Evolutionary conservation across 208 protist genomes (phyloP).

Genomic region (Trypanosomatidae sp.): DNA sequence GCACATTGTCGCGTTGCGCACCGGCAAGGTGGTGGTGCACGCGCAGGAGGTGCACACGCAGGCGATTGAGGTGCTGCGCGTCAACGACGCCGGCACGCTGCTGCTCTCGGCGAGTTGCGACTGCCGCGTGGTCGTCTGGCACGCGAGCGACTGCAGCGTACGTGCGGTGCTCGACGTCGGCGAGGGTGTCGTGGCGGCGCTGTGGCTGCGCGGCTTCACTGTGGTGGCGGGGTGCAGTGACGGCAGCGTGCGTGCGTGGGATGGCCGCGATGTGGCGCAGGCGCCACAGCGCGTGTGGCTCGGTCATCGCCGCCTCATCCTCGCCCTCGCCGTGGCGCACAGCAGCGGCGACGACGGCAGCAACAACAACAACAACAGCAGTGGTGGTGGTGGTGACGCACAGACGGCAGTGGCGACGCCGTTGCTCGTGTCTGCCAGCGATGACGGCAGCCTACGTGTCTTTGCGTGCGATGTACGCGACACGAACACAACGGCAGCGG

Average conservation of each 20-base stretch:
- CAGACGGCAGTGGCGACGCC: too few relatives aligned
- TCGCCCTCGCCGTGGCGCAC: constrained; percentile 19
- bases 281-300: constrained; percentile 28
- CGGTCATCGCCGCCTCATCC: constrained; percentile 76
- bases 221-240: constrained; percentile 72
- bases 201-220: constrained; percentile 33
- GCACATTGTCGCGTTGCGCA: constrained; percentile 56
- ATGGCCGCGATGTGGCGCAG: constrained; percentile 43
- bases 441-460: constrained; percentile 50
- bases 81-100: constrained; percentile 24
- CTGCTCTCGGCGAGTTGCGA: constrained; percentile 71
- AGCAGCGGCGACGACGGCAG: too few relatives aligned
- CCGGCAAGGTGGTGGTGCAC: constrained; percentile 40
- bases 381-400: too few relatives aligned
- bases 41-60: constrained; percentile 64
- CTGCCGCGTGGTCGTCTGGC: constrained; percentile 72
- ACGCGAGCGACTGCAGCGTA: constrained; percentile 33
- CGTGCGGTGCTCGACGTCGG: constrained; percentile 40
- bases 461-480: too few relatives aligned
- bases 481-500: too few relatives aligned
- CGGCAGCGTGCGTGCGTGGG: constrained; percentile 67
- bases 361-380: too few relatives aligned
- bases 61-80: constrained; percentile 62
- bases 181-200: constrained; percentile 66
- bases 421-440: constrained; percentile 18